Percentiles rank a stretch among this genome's conserved stretches.
phyloP scores from a whole-genome alignment of 78 protist genomes.

The Dictyostelium firmibasis region DNA sequence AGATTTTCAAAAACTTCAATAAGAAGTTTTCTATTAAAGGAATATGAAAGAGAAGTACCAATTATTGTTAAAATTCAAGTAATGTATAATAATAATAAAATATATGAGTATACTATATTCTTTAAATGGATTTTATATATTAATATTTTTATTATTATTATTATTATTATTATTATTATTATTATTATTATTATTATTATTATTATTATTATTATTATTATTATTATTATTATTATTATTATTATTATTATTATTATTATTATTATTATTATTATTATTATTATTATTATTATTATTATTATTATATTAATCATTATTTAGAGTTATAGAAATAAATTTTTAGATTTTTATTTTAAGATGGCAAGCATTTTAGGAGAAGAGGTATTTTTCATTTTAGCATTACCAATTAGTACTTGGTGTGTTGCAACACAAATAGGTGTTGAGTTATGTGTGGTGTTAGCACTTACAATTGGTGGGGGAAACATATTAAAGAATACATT shows the following conservation, averaged over 20 bases:
- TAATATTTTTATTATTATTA: background rate
- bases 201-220: background rate
- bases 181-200: background rate
- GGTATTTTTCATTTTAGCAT: conserved; percentile 31
- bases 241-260: background rate
- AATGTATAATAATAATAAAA: background rate
- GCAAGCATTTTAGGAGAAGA: conserved; percentile 64
- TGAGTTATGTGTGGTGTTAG: conserved; percentile 31
- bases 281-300: background rate
- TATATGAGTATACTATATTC: too few relatives aligned
- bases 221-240: background rate
- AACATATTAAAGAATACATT: conserved; percentile 57
- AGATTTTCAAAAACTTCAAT: conserved; percentile 27
- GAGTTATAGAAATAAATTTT: conserved; percentile 63
- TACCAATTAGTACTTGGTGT: conserved; percentile 39
- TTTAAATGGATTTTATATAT: too few relatives aligned
- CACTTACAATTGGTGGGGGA: conserved; percentile 52
- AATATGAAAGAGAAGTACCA: conserved; percentile 72
- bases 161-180: background rate
- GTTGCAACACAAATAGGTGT: conserved; percentile 13
- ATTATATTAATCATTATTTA: background rate
- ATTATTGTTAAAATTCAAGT: conserved; percentile 41
- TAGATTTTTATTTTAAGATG: conserved; percentile 21
- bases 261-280: background rate
- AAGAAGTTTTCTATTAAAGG: conserved; percentile 24